phyloP scores from a whole-genome alignment of 2,329 filamentous ascomycete species.

The Zalaria sp. region DNA sequence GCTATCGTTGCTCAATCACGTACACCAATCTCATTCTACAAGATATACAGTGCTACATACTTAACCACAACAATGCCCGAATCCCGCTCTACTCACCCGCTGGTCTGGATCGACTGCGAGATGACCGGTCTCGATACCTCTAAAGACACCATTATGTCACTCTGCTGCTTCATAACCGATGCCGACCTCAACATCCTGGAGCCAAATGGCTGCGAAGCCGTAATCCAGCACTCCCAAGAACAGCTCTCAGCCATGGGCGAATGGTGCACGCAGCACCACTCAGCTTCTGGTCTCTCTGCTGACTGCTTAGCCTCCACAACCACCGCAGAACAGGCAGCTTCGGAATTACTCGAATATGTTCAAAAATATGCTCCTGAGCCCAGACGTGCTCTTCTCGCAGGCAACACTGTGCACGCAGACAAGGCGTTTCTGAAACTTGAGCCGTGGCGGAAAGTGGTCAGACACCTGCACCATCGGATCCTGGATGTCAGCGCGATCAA shows the following conservation, averaged over 20 bases:
- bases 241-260: constrained; percentile 68
- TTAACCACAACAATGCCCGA: constrained; percentile 20
- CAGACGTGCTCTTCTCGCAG: constrained; percentile 61
- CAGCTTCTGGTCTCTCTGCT: constrained; percentile 63
- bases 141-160: constrained; percentile 74
- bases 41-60: too few relatives aligned
- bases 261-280: constrained; percentile 79
- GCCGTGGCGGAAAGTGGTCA: constrained; percentile 60
- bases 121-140: constrained; percentile 82
- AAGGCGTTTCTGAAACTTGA: constrained; percentile 60
- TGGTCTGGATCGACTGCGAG: constrained; percentile 85
- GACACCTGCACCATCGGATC: constrained; percentile 78
- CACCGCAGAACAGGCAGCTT: constrained; percentile 57
- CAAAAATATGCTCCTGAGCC: constrained; percentile 52
- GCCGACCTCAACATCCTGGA: constrained; percentile 64
- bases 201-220: constrained; percentile 59
- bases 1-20: too few relatives aligned
- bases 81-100: constrained; percentile 43
- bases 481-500: constrained; percentile 87
- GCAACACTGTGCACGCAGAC: constrained; percentile 89
- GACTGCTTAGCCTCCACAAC: constrained; percentile 63
- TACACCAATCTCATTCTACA: too few relatives aligned
- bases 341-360: constrained; percentile 64
- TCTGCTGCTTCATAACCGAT: constrained; percentile 85
- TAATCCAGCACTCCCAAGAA: constrained; percentile 59